phyloP scores from a whole-genome alignment of 176 grass and related monocot genomes.

The Oryza punctata region DNA sequence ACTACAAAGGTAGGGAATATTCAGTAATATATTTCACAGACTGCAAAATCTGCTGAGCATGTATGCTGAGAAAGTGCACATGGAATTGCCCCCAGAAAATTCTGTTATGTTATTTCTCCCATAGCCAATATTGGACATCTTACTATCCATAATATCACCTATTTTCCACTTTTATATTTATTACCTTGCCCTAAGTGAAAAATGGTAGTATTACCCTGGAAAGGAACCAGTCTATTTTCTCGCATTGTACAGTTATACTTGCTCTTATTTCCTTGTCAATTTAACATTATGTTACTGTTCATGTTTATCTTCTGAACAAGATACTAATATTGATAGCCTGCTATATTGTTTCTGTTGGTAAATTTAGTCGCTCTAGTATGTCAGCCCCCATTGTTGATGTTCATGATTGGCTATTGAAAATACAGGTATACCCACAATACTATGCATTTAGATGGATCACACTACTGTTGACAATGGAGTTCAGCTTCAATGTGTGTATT shows the following conservation, averaged over 20 bases:
- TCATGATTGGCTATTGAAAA: slow-evolving; percentile 20
- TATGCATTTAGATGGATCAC: slow-evolving; percentile 99
- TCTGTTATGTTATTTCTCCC: slow-evolving; percentile 1
- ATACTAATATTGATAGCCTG: background rate
- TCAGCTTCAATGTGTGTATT: slow-evolving; percentile 70
- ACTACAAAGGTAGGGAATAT: slow-evolving; percentile 58
- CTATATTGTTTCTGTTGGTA: background rate
- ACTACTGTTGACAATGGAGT: slow-evolving; percentile 86
- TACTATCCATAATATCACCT: background rate
- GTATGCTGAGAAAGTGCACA: background rate
- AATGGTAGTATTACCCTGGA: background rate
- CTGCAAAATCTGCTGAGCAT: background rate
- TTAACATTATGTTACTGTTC: background rate
- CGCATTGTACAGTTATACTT: background rate
- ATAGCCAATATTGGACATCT: slow-evolving; percentile 8
- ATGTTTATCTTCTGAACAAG: background rate
- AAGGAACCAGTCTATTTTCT: background rate
- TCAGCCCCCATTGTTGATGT: background rate
- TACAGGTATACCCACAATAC: slow-evolving; percentile 87
- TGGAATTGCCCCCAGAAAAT: background rate
- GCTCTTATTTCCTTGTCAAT: background rate
- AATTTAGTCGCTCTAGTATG: slow-evolving; percentile 1
- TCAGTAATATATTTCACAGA: background rate
- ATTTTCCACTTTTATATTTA: slow-evolving; percentile 10
- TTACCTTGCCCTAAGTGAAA: background rate